Base-by-base conservation (phyloP, 805 yeast genomes). In the Teunomyces barrocoloradensis region DNA sequence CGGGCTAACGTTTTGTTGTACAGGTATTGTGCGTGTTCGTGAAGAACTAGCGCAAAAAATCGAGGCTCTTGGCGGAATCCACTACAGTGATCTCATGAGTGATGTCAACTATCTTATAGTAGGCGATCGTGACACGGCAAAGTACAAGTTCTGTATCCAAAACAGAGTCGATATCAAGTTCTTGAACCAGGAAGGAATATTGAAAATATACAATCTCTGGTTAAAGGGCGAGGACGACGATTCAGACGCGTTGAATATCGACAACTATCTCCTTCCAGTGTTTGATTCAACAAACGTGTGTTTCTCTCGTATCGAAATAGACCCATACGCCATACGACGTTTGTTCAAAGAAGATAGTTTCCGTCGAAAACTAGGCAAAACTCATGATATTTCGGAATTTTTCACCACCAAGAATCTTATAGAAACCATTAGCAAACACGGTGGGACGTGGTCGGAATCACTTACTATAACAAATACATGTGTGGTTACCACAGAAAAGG, bases 91-190 rank as follows among this genome's bases (percentile, higher is more conserved):
- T 56, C 63, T 85, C 53, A 80, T 84, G 70, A 77, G 81, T 42
- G 83, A 81, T 58, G 84, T 80, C 2, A 74, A 77, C 45, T 78
- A 78, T 35, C 63, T 86, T 21, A 71, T 86, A 4, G 83, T 84
- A 27, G 89, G 89, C 1, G 73, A 72, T 35, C 66, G 78, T 25
- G 66, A 73, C 47, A 80, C 86, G 0, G 83, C 79, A 23, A 82
- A 82, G 58, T 81, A 75, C 60, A 65, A 64, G 43, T 82, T 71
- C 57, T 74, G 80, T 46, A 74, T 80, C 1, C 65, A 71, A 47
- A 68, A 71, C 47, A 64, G 88, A 46, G 29, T 68, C 43, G 91
- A 87, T 63, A 74, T 89, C 28, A 63, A 62, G 37, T 81, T 88
- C 53, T 59, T 88, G 13, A 59, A 65, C 10, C 76, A 82, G 0